These are phyloP conservation scores for Cardamine chenopodiifolia DNA, from an alignment of 345 rosid species.

Conservation along the genomic window DNA sequence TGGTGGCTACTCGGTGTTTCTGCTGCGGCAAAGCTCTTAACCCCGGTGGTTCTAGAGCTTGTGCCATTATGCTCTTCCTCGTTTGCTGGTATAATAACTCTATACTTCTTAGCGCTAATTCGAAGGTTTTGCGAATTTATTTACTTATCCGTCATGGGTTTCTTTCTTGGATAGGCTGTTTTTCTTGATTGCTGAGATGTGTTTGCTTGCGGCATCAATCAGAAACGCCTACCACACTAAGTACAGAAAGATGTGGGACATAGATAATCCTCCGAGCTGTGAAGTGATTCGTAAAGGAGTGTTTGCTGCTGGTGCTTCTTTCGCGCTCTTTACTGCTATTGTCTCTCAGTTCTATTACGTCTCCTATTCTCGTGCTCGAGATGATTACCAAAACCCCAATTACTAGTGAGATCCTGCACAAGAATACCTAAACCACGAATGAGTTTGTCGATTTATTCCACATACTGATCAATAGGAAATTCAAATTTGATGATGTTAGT, in stretches of 20 bases:
- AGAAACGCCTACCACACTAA: conserved; percentile 88
- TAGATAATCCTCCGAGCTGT: conserved; percentile 52
- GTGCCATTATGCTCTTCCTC: conserved; percentile 80
- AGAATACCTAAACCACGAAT: background rate
- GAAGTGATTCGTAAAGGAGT: conserved; percentile 76
- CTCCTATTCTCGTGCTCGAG: conserved; percentile 65
- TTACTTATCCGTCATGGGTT: background rate
- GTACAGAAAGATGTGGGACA: conserved; percentile 46
- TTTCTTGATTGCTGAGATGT: conserved; percentile 81
- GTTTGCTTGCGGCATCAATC: conserved; percentile 84
- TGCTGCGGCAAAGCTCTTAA: conserved; percentile 86
- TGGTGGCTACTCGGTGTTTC: conserved; percentile 84
- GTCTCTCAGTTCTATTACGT: conserved; percentile 80
- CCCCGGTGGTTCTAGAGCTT: conserved; percentile 89
- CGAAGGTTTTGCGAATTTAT: conserved; percentile 2
- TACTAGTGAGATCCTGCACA: conserved; percentile 23
- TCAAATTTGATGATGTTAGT: conserved; percentile 7
- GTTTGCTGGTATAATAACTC: conserved; percentile 62
- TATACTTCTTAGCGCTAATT: background rate
- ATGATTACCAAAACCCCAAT: conserved; percentile 39
- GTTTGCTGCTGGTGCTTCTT: conserved; percentile 92
- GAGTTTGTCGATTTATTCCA: conserved; percentile 14
- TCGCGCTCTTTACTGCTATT: conserved; percentile 73
- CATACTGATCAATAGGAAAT: conserved; percentile 12
- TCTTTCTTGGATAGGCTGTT: conserved; percentile 59